These are phyloP conservation scores for Sugiyamaella sp. DNA, from an alignment of 1,139 yeast species.

Conservation along the genomic window DNA sequence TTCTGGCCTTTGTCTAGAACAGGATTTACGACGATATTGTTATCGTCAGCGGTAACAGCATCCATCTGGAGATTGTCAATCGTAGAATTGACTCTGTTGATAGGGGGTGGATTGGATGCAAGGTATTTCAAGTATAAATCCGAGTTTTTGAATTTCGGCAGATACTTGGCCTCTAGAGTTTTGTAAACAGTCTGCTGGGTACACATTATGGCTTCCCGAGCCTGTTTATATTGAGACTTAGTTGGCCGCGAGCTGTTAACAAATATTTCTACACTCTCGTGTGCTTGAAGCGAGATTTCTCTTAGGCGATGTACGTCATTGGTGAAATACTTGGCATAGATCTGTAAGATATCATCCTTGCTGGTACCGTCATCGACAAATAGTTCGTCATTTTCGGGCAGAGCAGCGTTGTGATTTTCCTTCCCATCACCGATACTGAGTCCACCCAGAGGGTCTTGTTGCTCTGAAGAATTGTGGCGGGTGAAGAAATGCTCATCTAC, in stretches of 20 bases:
- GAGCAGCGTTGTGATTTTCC: constrained; percentile 28
- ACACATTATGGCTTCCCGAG: constrained; percentile 58
- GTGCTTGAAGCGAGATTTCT: constrained; percentile 29
- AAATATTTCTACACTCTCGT: constrained; percentile 36
- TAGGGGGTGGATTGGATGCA: constrained; percentile 43
- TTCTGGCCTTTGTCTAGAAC: constrained; percentile 21
- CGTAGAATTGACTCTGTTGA: constrained; percentile 22
- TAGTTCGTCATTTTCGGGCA: constrained; percentile 26
- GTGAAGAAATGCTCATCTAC: constrained; percentile 47
- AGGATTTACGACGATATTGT: constrained; percentile 16
- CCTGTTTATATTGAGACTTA: constrained; percentile 39
- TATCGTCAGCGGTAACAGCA: constrained; percentile 27
- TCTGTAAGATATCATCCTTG: constrained; percentile 43
- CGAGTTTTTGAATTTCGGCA: constrained; percentile 60
- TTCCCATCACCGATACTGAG: constrained; percentile 28
- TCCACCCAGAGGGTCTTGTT: constrained; percentile 38
- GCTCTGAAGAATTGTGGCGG: constrained; percentile 33
- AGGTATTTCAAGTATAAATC: constrained; percentile 52
- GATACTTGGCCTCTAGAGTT: constrained; percentile 54
- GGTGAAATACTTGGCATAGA: constrained; percentile 51
- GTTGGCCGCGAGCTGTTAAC: constrained; percentile 28
- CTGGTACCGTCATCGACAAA: constrained; percentile 14
- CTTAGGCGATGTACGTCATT: constrained; percentile 28
- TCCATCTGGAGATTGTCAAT: constrained; percentile 38
- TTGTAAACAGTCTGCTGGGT: constrained; percentile 58